These are phyloP conservation scores for Coriaria nepalensis DNA, from an alignment of 306 rosid species.

Conservation along the genomic window DNA sequence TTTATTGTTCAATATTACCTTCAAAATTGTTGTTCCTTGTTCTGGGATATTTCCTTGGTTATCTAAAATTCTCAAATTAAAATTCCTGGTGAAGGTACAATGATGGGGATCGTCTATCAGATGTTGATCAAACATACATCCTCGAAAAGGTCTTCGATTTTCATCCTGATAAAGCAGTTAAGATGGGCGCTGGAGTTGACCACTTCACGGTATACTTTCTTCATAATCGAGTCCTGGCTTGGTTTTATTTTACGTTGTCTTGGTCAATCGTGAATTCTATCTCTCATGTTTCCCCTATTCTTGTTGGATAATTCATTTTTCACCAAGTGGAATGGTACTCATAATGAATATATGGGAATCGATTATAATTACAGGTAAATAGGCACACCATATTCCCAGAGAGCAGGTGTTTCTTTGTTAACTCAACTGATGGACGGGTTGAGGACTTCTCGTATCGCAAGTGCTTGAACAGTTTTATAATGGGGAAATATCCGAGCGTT, in stretches of 20 bases:
- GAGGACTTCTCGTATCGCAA: slow-evolving; percentile 76
- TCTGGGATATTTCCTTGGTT: no score
- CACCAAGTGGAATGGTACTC: not conserved
- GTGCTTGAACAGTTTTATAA: slow-evolving; percentile 47
- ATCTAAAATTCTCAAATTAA: slow-evolving; percentile 5
- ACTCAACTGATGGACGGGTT: slow-evolving; percentile 48
- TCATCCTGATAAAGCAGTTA: slow-evolving; percentile 77
- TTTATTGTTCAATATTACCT: no score
- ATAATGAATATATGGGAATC: not conserved
- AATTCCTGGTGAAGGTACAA: slow-evolving; percentile 40
- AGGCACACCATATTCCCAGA: slow-evolving; percentile 56
- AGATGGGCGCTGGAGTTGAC: slow-evolving; percentile 82
- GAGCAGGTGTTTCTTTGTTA: slow-evolving; percentile 65
- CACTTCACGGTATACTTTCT: slow-evolving; percentile 52
- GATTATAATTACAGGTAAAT: slow-evolving; percentile 42
- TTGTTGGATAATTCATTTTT: not conserved
- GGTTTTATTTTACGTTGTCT: not conserved
- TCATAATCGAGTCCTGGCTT: slow-evolving; percentile 3
- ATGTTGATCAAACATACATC: slow-evolving; percentile 51
- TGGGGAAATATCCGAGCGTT: slow-evolving; percentile 40
- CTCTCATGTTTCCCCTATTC: no score
- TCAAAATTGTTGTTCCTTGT: no score
- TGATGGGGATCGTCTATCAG: slow-evolving; percentile 75
- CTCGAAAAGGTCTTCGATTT: slow-evolving; percentile 57
- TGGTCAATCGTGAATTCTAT: no score